Percentiles rank a stretch among this genome's conserved stretches.
These are phyloP conservation scores for Dysphania ambrosioides DNA, from an alignment of 148 eudicot genomes.

Conservation along the genomic window DNA sequence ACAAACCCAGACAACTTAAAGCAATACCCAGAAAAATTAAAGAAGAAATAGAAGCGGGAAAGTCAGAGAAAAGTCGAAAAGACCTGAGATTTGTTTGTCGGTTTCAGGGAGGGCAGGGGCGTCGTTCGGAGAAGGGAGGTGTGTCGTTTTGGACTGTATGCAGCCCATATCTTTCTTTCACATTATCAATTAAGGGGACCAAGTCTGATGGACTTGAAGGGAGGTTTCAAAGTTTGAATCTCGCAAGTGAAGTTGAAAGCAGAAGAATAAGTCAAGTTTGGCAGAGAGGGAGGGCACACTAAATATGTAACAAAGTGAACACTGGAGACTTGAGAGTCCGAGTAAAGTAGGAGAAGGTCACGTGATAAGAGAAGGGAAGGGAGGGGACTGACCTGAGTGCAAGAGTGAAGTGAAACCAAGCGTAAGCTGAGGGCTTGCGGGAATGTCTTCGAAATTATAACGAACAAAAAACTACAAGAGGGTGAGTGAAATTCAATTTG, in stretches of 20 bases:
- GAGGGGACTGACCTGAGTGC: constrained; percentile 7
- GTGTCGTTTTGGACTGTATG: constrained; percentile 57
- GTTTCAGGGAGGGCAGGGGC: constrained; percentile 33
- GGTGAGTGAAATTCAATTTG: too few relatives aligned
- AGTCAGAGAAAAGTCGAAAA: not conserved
- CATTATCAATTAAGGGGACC: constrained; percentile 20
- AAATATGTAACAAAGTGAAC: constrained; percentile 14
- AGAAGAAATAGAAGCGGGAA: constrained; percentile 14
- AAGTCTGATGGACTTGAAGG: not conserved
- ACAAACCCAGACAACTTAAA: not conserved
- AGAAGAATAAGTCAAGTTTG: constrained; percentile 1
- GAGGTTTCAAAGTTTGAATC: not conserved
- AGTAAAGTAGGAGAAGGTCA: constrained; percentile 23
- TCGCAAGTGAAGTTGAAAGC: constrained; percentile 8
- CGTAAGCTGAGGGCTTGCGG: not conserved
- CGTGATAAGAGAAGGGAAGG: constrained; percentile 24
- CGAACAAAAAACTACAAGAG: not conserved
- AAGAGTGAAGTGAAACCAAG: constrained; percentile 1
- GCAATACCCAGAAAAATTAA: constrained; percentile 19
- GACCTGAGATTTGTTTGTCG: constrained; percentile 37
- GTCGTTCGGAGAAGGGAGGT: constrained; percentile 40
- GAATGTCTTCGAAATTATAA: constrained; percentile 19
- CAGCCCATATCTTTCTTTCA: constrained; percentile 42
- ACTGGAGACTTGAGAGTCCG: too few relatives aligned
- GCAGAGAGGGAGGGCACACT: not conserved